Conservation (phyloP, 1,284 basidiomycete species). For the Wolfiporia cocos region DNA sequence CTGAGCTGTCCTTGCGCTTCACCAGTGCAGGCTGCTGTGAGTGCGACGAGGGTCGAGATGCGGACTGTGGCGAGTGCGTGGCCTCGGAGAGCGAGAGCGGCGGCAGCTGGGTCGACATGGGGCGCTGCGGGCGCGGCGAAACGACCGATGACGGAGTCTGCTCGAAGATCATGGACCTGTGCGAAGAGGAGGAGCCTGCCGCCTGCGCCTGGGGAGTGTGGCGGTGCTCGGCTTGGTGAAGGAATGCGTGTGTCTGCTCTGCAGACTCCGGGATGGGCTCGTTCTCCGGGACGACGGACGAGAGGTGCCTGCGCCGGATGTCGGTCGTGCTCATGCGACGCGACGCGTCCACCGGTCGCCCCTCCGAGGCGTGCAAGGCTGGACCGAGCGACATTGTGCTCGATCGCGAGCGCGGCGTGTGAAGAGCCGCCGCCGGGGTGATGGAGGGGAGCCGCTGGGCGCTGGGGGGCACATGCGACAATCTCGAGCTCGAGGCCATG, state of each 20-base stretch:
- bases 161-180: too few relatives aligned
- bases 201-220: constrained; percentile 8
- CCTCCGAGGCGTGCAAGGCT: constrained; percentile 4
- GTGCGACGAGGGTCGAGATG: constrained; percentile 3
- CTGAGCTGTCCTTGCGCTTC: constrained; percentile 18
- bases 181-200: constrained; percentile 4
- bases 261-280: too few relatives aligned
- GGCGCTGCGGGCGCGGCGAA: constrained; percentile 1
- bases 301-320: constrained; percentile 14
- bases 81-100: constrained; percentile 1
- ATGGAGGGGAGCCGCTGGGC: constrained; percentile 14
- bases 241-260: constrained; percentile 5
- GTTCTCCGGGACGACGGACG: neutral
- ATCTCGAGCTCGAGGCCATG: constrained; percentile 15
- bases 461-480: constrained; percentile 5
- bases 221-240: constrained; percentile 3
- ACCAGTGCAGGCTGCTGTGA: constrained; percentile 14
- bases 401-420: constrained; percentile 11
- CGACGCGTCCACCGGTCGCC: constrained; percentile 13
- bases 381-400: constrained; percentile 12
- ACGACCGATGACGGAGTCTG: too few relatives aligned
- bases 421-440: constrained; percentile 8
- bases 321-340: constrained; percentile 19
- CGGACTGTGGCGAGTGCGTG: constrained; percentile 5
- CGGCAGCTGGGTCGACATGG: constrained; percentile 1